Conservation (phyloP, 306 rosid genomes). For the Corylus avellana region DNA sequence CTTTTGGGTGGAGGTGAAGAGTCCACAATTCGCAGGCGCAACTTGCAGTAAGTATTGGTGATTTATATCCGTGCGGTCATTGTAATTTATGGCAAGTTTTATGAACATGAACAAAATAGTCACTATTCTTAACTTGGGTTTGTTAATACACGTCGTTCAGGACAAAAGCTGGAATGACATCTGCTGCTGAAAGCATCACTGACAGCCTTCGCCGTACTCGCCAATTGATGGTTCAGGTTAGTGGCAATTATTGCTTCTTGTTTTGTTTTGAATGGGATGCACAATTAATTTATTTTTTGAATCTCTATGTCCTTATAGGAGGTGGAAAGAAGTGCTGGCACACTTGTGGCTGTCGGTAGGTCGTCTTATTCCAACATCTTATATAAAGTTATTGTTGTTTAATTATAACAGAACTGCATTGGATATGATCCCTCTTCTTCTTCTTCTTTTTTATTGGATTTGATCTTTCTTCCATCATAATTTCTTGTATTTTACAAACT, state of each 20-base stretch:
- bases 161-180: constrained; percentile 92
- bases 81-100: constrained; percentile 9
- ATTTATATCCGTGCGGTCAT: neutral
- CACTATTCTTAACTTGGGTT: constrained; percentile 8
- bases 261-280: neutral
- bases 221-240: constrained; percentile 91
- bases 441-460: neutral
- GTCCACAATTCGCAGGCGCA: constrained; percentile 83
- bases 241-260: constrained; percentile 15
- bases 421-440: too few relatives aligned
- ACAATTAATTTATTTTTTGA: constrained; percentile 18
- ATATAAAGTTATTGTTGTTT: neutral
- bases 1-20: constrained; percentile 92
- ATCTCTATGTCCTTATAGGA: constrained; percentile 54
- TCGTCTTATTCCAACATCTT: constrained; percentile 9
- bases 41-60: constrained; percentile 66
- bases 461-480: neutral
- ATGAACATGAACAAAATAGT: neutral
- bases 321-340: constrained; percentile 80
- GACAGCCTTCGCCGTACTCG: constrained; percentile 92
- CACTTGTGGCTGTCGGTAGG: constrained; percentile 71
- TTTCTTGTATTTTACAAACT: constrained; percentile 3
- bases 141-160: constrained; percentile 41
- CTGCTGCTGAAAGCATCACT: constrained; percentile 93
- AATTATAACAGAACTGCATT: neutral